These are phyloP conservation scores for Yamadazyma atmosphaerica DNA, from an alignment of 1,139 yeast species.

Conservation along the genomic window DNA sequence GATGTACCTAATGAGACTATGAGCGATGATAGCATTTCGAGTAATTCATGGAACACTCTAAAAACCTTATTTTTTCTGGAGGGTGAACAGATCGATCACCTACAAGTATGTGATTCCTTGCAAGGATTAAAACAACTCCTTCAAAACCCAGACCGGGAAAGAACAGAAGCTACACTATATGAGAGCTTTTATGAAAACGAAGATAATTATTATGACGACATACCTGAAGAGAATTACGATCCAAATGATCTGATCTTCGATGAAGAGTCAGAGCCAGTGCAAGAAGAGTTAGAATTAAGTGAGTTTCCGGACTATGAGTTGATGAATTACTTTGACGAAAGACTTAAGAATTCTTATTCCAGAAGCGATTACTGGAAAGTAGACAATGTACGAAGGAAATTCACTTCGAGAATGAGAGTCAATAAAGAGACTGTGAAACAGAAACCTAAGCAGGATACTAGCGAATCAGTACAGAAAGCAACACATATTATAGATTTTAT, in stretches of 20 bases:
- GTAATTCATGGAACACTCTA: slow-evolving; percentile 17
- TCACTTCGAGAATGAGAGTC: background rate
- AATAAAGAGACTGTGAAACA: background rate
- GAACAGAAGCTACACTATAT: slow-evolving; percentile 24
- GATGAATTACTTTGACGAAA: slow-evolving; percentile 74
- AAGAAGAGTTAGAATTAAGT: slow-evolving; percentile 5
- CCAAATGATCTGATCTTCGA: slow-evolving; percentile 28
- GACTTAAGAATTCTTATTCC: slow-evolving; percentile 34
- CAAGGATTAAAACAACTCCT: slow-evolving; percentile 54
- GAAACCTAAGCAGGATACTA: too few species aligned
- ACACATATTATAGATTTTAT: slow-evolving; percentile 10
- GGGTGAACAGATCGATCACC: slow-evolving; percentile 13
- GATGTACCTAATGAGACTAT: background rate
- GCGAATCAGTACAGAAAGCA: slow-evolving; percentile 12
- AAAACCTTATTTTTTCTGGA: slow-evolving; percentile 17
- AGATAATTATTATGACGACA: slow-evolving; percentile 17
- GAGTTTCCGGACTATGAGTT: slow-evolving; percentile 58
- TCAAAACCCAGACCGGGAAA: slow-evolving; percentile 40
- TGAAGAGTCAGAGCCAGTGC: background rate
- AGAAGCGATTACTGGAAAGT: slow-evolving; percentile 66
- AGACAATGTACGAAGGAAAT: slow-evolving; percentile 52
- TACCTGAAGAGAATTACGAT: slow-evolving; percentile 16
- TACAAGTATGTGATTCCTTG: slow-evolving; percentile 59
- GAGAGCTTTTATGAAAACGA: background rate
- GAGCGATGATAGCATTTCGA: background rate